These are phyloP conservation scores for Aspergillus glaucus DNA, from an alignment of 2,329 filamentous ascomycete genomes.

Conservation along the genomic window DNA sequence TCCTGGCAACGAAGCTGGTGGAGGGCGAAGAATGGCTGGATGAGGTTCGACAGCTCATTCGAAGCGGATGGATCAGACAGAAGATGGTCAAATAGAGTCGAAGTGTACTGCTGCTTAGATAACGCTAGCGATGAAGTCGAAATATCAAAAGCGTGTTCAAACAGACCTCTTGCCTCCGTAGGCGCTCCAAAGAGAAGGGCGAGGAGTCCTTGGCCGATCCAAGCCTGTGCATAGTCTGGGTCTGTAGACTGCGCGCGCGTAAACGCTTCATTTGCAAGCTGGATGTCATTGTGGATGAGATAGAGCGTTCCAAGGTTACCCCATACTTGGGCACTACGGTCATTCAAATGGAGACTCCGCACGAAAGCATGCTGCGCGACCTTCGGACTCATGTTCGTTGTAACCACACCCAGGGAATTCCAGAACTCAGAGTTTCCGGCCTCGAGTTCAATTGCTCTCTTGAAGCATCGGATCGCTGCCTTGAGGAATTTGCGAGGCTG, in stretches of 20 bases:
- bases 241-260: conserved; percentile 88
- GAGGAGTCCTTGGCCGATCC: conserved; percentile 86
- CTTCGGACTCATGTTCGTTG: conserved; percentile 74
- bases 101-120: conserved; percentile 70
- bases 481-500: conserved; percentile 62
- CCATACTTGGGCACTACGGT: conserved; percentile 79
- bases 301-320: conserved; percentile 85
- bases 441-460: conserved; percentile 90
- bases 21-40: conserved; percentile 84
- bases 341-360: conserved; percentile 85
- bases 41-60: conserved; percentile 55
- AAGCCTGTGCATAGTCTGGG: conserved; percentile 86
- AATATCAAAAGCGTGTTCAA: conserved; percentile 92
- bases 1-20: conserved; percentile 69
- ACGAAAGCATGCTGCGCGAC: conserved; percentile 93
- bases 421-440: conserved; percentile 93
- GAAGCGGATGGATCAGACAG: conserved; percentile 50
- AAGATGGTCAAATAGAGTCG: conserved; percentile 77
- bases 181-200: conserved; percentile 68
- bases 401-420: conserved; percentile 91
- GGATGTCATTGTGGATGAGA: conserved; percentile 71
- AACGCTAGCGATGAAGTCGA: conserved; percentile 68
- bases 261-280: conserved; percentile 86
- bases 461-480: conserved; percentile 83
- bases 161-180: conserved; percentile 74